These are phyloP conservation scores for Colletotrichum sp. DNA, from an alignment of 2,329 filamentous ascomycete species.

Conservation along the genomic window DNA sequence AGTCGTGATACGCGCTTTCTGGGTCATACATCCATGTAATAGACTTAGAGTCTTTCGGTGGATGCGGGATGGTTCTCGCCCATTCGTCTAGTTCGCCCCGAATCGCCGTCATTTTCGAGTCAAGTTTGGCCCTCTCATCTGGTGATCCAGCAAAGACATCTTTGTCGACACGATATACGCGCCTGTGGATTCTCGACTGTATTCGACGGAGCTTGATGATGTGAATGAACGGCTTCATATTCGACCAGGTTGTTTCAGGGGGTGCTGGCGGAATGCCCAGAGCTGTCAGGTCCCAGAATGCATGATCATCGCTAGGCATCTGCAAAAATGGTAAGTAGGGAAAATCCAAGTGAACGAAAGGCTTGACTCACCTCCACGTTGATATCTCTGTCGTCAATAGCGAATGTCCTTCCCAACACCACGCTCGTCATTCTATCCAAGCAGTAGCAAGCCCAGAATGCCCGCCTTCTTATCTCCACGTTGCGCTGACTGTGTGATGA, in stretches of 20 bases:
- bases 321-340: neutral
- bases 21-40: slow-evolving; percentile 32
- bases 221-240: slow-evolving; percentile 30
- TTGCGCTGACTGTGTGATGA: slow-evolving; percentile 12
- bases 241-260: slow-evolving; percentile 19
- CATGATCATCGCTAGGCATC: slow-evolving; percentile 27
- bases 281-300: slow-evolving; percentile 25
- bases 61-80: slow-evolving; percentile 22
- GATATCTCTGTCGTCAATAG: slow-evolving; percentile 37
- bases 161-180: slow-evolving; percentile 26
- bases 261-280: neutral
- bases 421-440: slow-evolving; percentile 37
- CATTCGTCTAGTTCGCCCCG: slow-evolving; percentile 25
- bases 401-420: slow-evolving; percentile 36
- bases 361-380: slow-evolving; percentile 19
- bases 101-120: slow-evolving; percentile 24
- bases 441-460: slow-evolving; percentile 40
- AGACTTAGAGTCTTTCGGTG: slow-evolving; percentile 24
- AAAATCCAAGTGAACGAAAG: no score
- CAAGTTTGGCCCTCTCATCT: slow-evolving; percentile 9
- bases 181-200: slow-evolving; percentile 25
- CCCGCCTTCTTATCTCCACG: slow-evolving; percentile 31
- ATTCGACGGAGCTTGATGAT: slow-evolving; percentile 27
- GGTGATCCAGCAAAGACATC: slow-evolving; percentile 17
- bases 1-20: slow-evolving; percentile 27